These are phyloP conservation scores for Calonectria montana DNA, from an alignment of 2,329 filamentous ascomycete species.

Conservation along the genomic window DNA sequence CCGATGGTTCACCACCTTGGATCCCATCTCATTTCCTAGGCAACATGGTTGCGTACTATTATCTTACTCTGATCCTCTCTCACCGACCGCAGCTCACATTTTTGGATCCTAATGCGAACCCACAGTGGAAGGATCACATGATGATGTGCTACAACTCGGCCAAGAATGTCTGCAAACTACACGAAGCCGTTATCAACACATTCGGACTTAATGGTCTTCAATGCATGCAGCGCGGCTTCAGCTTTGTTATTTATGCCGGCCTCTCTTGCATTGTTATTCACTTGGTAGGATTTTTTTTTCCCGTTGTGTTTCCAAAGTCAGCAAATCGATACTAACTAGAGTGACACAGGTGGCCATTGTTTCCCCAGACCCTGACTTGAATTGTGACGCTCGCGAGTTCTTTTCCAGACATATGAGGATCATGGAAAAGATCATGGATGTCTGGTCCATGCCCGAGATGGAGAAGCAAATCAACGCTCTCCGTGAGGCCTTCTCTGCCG, in stretches of 20 bases:
- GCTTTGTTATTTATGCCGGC: constrained; percentile 93
- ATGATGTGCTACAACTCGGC: constrained; percentile 85
- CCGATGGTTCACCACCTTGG: constrained; percentile 84
- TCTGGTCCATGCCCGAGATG: constrained; percentile 91
- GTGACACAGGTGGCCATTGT: constrained; percentile 83
- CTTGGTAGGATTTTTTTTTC: constrained; percentile 72
- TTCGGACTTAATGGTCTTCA: constrained; percentile 85
- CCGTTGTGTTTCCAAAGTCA: not conserved
- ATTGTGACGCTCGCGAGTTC: constrained; percentile 85
- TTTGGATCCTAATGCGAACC: constrained; percentile 76
- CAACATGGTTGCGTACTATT: constrained; percentile 90
- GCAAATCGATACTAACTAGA: constrained; percentile 11
- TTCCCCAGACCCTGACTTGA: constrained; percentile 90
- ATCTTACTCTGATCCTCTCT: constrained; percentile 86
- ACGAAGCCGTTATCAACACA: constrained; percentile 82
- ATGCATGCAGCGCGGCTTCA: constrained; percentile 94
- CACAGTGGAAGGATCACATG: constrained; percentile 88
- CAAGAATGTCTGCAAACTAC: constrained; percentile 85
- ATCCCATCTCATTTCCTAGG: constrained; percentile 88
- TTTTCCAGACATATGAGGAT: constrained; percentile 96
- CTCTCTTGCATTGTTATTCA: constrained; percentile 94
- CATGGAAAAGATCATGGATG: constrained; percentile 83
- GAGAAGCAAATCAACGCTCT: constrained; percentile 90
- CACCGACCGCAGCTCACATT: constrained; percentile 87
- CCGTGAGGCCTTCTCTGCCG: constrained; percentile 90